These are phyloP conservation scores for Talaromyces islandicus DNA, from an alignment of 2,329 filamentous ascomycete genomes.

Conservation along the genomic window DNA sequence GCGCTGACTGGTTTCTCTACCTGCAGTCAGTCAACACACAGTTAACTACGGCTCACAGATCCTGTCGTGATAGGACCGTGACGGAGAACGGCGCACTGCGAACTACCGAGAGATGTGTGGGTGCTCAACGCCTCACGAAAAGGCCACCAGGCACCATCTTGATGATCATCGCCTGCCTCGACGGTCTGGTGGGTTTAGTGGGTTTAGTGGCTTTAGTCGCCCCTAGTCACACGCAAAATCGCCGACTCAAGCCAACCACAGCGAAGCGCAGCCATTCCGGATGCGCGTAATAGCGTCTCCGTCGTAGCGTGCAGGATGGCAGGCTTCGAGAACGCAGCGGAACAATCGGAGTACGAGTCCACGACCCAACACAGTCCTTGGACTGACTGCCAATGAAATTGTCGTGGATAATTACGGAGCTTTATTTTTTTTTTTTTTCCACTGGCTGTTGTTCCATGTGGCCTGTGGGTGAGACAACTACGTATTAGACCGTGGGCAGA, in stretches of 20 bases:
- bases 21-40: not conserved
- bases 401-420: not conserved
- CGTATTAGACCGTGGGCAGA: not conserved
- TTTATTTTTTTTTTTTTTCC: not conserved
- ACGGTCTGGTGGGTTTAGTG: not conserved
- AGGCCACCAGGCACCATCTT: not conserved
- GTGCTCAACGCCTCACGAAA: not conserved
- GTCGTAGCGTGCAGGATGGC: not conserved
- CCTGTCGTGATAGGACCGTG: not conserved
- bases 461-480: not conserved
- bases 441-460: not conserved
- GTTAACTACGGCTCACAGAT: not conserved
- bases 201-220: not conserved
- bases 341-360: not conserved
- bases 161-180: not conserved
- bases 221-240: not conserved
- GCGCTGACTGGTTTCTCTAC: not conserved
- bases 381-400: not conserved
- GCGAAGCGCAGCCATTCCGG: not conserved
- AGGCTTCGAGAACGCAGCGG: not conserved
- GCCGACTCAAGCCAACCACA: not conserved
- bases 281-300: not conserved
- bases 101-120: not conserved
- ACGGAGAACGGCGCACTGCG: not conserved
- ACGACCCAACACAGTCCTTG: not conserved